A percentile compares a stretch with the other conserved stretches of the same genome.
Evolutionary conservation across 148 eudicot genomes (phyloP).

Genomic region (Cornus florida): DNA sequence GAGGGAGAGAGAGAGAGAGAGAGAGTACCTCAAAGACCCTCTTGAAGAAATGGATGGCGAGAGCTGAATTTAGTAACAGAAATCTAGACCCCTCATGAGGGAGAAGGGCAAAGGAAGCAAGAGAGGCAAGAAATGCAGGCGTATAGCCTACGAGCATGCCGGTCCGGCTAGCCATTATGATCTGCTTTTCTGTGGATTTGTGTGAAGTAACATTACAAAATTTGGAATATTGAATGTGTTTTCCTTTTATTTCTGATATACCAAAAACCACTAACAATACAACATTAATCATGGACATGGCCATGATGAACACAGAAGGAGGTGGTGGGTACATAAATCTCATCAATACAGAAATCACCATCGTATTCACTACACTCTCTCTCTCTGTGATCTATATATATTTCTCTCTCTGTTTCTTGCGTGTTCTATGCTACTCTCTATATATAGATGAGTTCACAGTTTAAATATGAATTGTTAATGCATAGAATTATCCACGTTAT

Average conservation of each 20-base stretch:
- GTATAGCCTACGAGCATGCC: slow-evolving; percentile 33
- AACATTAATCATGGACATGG: slow-evolving; percentile 25
- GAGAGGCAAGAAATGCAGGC: slow-evolving; percentile 25
- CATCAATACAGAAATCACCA: slow-evolving; percentile 17
- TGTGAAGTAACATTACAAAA: slow-evolving; percentile 19
- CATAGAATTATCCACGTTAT: neutral
- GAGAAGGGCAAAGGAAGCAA: slow-evolving; percentile 12
- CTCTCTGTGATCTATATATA: neutral
- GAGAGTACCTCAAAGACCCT: slow-evolving; percentile 29
- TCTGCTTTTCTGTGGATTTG: neutral
- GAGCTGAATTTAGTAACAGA: slow-evolving; percentile 19
- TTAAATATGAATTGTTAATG: neutral
- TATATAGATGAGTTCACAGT: neutral
- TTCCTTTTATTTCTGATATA: slow-evolving; percentile 27
- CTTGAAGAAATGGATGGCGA: slow-evolving; percentile 32
- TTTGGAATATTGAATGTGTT: slow-evolving; percentile 41
- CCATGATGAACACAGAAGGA: slow-evolving; percentile 23
- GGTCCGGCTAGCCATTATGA: slow-evolving; percentile 9
- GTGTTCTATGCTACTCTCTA: neutral
- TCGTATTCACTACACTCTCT: neutral
- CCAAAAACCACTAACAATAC: slow-evolving; percentile 18
- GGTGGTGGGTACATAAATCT: slow-evolving; percentile 34
- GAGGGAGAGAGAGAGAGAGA: neutral
- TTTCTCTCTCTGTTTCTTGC: neutral
- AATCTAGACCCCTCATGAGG: slow-evolving; percentile 19